A percentile compares a stretch with the other conserved stretches of the same genome.
Evolutionary conservation across 192 early-diverging fungal genomes (phyloP).

Genomic region (Powellomyces hirtus): DNA sequence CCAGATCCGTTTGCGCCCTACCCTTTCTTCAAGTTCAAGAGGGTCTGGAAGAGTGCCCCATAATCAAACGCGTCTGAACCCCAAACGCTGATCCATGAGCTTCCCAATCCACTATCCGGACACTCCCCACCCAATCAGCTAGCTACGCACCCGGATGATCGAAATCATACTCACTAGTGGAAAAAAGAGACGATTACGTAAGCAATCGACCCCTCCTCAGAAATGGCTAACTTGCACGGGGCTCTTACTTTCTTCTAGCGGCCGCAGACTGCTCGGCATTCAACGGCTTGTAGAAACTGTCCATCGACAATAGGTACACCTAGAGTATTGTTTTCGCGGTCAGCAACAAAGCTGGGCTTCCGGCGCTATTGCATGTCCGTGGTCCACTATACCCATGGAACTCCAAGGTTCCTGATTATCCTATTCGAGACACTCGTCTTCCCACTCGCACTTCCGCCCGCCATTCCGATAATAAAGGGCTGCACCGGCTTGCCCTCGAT

Average conservation of each 20-base stretch:
- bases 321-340: too few species aligned
- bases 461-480: constrained; percentile 59
- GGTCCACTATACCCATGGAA: too few species aligned
- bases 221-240: background rate
- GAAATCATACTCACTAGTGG: constrained; percentile 81
- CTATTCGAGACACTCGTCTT: constrained; percentile 52
- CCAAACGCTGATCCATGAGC: background rate
- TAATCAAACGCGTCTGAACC: constrained; percentile 75
- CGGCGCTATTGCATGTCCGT: too few species aligned
- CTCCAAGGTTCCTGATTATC: constrained; percentile 51
- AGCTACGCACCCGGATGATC: constrained; percentile 70
- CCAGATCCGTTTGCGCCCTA: too few species aligned
- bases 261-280: constrained; percentile 66
- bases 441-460: constrained; percentile 53
- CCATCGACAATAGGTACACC: constrained; percentile 86
- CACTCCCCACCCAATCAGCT: background rate
- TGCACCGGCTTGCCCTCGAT: constrained; percentile 33
- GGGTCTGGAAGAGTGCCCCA: constrained; percentile 63
- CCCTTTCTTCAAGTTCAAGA: constrained; percentile 68
- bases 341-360: too few species aligned
- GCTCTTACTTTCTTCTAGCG: constrained; percentile 49
- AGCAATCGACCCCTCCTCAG: background rate
- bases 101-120: too few species aligned
- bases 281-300: constrained; percentile 91
- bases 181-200: background rate